These are phyloP conservation scores for Auricularia heimuer DNA, from an alignment of 768 basidiomycete genomes.

Conservation along the genomic window DNA sequence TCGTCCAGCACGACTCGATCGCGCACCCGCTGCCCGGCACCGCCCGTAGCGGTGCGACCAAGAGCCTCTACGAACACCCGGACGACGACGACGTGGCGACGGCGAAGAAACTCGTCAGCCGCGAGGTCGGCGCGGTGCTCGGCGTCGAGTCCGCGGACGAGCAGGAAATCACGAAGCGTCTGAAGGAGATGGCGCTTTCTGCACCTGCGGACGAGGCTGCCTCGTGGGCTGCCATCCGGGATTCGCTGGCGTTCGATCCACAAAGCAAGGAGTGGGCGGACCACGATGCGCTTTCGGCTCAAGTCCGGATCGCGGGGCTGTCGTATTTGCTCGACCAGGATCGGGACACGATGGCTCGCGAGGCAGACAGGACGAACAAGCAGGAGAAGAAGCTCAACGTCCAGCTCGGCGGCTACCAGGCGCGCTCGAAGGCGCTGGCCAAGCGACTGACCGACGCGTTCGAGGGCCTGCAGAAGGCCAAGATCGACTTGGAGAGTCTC, in stretches of 20 bases:
- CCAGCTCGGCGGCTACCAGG: constrained; percentile 84
- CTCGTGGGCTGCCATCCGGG: constrained; percentile 67
- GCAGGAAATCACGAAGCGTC: constrained; percentile 35
- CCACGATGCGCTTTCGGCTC: constrained; percentile 41
- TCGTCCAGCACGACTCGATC: constrained; percentile 84
- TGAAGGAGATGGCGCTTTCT: constrained; percentile 6
- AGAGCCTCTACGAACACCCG: constrained; percentile 64
- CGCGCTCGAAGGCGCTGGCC: constrained; percentile 54
- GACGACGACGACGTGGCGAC: constrained; percentile 60
- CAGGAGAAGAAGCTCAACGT: constrained; percentile 84
- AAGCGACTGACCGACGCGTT: constrained; percentile 59
- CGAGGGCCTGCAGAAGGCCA: constrained; percentile 53
- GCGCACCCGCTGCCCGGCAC: constrained; percentile 85
- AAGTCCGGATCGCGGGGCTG: constrained; percentile 57
- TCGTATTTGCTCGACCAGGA: constrained; percentile 46
- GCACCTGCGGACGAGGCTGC: constrained; percentile 34
- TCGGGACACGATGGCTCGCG: constrained; percentile 65
- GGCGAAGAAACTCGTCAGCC: constrained; percentile 64
- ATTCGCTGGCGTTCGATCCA: constrained; percentile 54
- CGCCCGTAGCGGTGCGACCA: constrained; percentile 56
- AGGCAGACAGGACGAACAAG: constrained; percentile 74
- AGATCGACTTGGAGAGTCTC: constrained; percentile 75
- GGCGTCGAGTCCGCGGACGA: constrained; percentile 76
- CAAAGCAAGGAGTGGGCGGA: constrained; percentile 57
- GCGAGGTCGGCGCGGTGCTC: constrained; percentile 67